phyloP scores from a whole-genome alignment of 2,329 filamentous ascomycete species.

The Setomelanomma holmii region DNA sequence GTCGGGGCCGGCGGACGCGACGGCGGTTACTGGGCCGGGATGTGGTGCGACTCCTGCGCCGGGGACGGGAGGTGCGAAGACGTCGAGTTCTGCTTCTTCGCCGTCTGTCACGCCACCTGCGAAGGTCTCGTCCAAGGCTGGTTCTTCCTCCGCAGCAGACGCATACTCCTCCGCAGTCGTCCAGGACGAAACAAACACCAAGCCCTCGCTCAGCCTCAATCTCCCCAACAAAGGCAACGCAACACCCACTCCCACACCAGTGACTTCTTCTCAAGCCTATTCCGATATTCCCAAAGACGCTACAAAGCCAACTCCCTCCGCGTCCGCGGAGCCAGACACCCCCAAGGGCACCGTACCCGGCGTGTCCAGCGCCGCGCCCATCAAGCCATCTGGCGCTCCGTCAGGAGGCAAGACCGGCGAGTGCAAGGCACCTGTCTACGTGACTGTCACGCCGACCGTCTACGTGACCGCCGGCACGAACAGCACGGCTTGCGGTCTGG shows the following conservation, averaged over 20 bases:
- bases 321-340: not conserved
- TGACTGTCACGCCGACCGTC: slow-evolving; percentile 39
- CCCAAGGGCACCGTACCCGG: slow-evolving; percentile 5
- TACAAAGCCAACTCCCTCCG: slow-evolving; percentile 4
- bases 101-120: slow-evolving; percentile 12
- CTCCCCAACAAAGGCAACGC: slow-evolving; percentile 20
- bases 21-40: slow-evolving; percentile 30
- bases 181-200: slow-evolving; percentile 2
- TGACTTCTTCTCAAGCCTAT: not conserved
- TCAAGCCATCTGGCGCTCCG: slow-evolving; percentile 11
- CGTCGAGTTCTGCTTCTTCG: slow-evolving; percentile 6
- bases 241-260: slow-evolving; percentile 1
- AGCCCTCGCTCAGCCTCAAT: slow-evolving; percentile 14
- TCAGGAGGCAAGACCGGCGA: slow-evolving; percentile 11
- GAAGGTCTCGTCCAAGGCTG: slow-evolving; percentile 1
- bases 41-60: slow-evolving; percentile 25
- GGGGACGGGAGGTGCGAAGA: slow-evolving; percentile 8
- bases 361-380: slow-evolving; percentile 11
- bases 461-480: slow-evolving; percentile 27
- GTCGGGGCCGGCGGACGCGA: slow-evolving; percentile 42
- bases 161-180: slow-evolving; percentile 4
- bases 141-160: not conserved
- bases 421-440: slow-evolving; percentile 30
- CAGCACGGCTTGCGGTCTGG: slow-evolving; percentile 15
- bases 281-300: not conserved